Base-by-base conservation (phyloP, 169 alveolate genomes). In the Plasmodium berghei region DNA sequence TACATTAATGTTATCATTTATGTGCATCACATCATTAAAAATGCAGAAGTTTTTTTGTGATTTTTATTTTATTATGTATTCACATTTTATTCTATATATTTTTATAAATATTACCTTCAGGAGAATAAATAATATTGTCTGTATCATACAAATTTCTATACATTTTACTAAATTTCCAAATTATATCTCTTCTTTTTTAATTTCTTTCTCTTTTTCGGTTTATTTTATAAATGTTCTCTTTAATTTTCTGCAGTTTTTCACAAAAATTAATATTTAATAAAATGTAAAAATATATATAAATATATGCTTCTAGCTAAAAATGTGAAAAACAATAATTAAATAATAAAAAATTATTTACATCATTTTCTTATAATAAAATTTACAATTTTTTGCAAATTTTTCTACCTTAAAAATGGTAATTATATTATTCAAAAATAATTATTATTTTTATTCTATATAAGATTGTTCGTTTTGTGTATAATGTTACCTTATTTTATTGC, bases 61-160 rank as follows among this genome's bases (percentile, higher is more conserved):
- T 62, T 34, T 34, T 34, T 34, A 28, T 28, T 28, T 28, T 28
- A 26, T 28, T 75, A 16, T 12, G 12, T 14, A 8, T 52, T 52
- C 70, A 77, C 24, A 34, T 14, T 80, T 9, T 42, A 24, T 80
- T 55, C 54, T 16, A 28, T 58, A 96, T 97, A 48, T 56, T 67
- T 71, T 66, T 26, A 54, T 66, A 54, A 8, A 34, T 67, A 66
- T 24, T 80, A 80, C 90, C 90, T 74, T 97, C 97, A 46, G 99
- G 99, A 45, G 98, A 95, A 97, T 98, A 98, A 69, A 98, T 97
- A 66, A 96, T 93, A 92, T 97, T 96, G 93, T 96, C 98, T 54
- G 98, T 97, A 87, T 97, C 99, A 87, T 97, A 97, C 64, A 93
- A 97, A 92, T 96, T 96, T 90, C 98, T 94, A 74, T 96, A 96